Percentiles rank a stretch among this genome's conserved stretches.
phyloP scores from a whole-genome alignment of 83 land plant species.

The Thuja plicata region DNA sequence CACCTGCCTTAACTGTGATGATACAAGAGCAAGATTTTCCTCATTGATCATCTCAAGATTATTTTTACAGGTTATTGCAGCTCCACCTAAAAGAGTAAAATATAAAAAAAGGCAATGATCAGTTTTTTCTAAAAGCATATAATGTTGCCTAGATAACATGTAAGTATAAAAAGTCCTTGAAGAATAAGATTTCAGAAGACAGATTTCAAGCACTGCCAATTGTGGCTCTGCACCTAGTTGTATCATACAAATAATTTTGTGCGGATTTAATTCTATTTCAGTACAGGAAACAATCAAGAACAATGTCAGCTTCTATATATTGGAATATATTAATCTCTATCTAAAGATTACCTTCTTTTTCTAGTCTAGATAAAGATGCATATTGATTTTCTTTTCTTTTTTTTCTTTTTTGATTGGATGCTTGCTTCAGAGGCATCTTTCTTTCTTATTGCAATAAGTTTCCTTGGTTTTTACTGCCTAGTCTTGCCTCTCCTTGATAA shows the following conservation, averaged over 20 bases:
- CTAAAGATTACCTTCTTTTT: not conserved
- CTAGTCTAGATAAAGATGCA: too few relatives aligned
- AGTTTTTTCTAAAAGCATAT: not conserved
- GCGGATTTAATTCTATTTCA: not conserved
- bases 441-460: not conserved
- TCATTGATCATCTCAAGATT: slow-evolving; percentile 65
- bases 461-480: not conserved
- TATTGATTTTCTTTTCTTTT: too few relatives aligned
- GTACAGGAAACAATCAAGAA: not conserved
- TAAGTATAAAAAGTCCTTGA: not conserved
- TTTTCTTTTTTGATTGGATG: too few relatives aligned
- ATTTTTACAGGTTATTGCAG: slow-evolving; percentile 68
- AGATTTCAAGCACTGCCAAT: not conserved
- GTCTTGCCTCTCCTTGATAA: not conserved
- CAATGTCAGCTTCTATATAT: not conserved
- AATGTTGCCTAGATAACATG: not conserved
- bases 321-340: not conserved
- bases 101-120: not conserved
- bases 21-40: slow-evolving; percentile 33
- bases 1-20: slow-evolving; percentile 48
- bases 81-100: slow-evolving; percentile 45
- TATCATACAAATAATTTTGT: not conserved
- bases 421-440: too few relatives aligned
- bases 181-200: not conserved
- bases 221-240: not conserved